Conservation (phyloP, 1,139 yeast genomes). For the Debaryomycetaceae sp. region DNA sequence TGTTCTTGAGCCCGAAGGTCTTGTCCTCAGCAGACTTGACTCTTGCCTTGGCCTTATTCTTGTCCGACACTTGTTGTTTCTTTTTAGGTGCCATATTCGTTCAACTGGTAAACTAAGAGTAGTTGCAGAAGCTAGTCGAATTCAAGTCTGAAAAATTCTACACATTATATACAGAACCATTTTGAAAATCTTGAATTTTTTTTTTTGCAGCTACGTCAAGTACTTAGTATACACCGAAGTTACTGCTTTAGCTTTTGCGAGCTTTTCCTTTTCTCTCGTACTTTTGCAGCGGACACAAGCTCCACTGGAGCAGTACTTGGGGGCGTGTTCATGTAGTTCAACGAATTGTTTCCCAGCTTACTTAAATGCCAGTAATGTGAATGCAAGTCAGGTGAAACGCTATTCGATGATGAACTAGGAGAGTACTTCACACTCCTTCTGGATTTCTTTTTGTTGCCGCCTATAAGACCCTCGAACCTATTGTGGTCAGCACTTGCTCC, state of each 20-base stretch:
- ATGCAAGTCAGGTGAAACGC: constrained; percentile 6
- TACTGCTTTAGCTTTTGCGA: constrained; percentile 18
- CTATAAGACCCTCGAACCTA: constrained; percentile 27
- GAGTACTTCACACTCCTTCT: constrained; percentile 15
- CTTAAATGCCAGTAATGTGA: constrained; percentile 5
- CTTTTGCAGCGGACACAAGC: constrained; percentile 7
- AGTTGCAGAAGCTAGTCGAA: neutral
- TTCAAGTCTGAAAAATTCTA: neutral
- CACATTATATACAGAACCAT: neutral
- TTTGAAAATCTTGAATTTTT: neutral
- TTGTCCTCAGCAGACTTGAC: constrained; percentile 76
- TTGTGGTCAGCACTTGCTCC: constrained; percentile 5
- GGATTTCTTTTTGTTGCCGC: constrained; percentile 25
- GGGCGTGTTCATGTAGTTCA: constrained; percentile 6
- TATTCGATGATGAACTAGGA: constrained; percentile 7
- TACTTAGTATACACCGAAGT: neutral
- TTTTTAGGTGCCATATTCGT: constrained; percentile 74
- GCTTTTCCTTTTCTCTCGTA: constrained; percentile 15
- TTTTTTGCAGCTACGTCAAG: constrained; percentile 2
- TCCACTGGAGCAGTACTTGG: constrained; percentile 7
- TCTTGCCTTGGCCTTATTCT: constrained; percentile 66
- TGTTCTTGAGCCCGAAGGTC: constrained; percentile 92
- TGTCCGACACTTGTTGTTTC: constrained; percentile 53
- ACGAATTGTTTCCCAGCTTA: constrained; percentile 2
- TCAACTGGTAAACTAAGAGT: neutral